A percentile compares a stretch with the other conserved stretches of the same genome.
These are phyloP conservation scores for Sapria himalayana DNA, from an alignment of 345 rosid genomes.

Conservation along the genomic window DNA sequence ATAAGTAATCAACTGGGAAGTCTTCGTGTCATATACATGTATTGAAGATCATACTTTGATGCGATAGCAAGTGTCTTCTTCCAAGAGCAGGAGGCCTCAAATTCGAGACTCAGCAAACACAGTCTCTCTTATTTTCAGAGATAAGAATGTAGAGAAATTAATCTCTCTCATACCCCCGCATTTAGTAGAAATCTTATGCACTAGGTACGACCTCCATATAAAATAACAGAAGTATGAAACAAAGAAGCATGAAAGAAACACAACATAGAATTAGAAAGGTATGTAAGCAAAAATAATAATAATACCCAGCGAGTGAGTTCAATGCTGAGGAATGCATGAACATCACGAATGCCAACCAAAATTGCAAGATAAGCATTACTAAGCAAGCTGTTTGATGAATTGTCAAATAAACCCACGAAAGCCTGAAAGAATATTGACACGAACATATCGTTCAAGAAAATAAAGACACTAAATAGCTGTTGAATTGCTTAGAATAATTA, in stretches of 20 bases:
- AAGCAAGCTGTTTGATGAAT: constrained; percentile 53
- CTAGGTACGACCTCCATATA: not conserved
- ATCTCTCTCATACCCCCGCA: no score
- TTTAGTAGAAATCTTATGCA: no score
- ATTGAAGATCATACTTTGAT: no score
- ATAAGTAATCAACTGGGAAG: no score
- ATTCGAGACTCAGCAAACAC: no score
- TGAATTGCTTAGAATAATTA: not conserved
- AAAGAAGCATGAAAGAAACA: not conserved
- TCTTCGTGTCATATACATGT: no score
- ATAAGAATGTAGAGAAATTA: no score
- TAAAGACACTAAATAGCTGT: not conserved
- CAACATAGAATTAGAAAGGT: constrained; percentile 1
- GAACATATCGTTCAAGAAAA: no score
- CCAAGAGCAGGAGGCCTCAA: no score
- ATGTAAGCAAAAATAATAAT: not conserved
- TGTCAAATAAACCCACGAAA: constrained; percentile 77
- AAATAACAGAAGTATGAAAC: not conserved
- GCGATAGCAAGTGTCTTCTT: no score
- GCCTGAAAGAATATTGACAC: constrained; percentile 26
- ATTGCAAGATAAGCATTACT: constrained; percentile 65
- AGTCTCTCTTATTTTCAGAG: no score
- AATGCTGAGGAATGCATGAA: constrained; percentile 80
- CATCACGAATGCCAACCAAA: constrained; percentile 79
- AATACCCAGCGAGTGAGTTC: constrained; percentile 99